Conservation (phyloP, 1,139 yeast genomes). For the Lodderomyces elongisporus region DNA sequence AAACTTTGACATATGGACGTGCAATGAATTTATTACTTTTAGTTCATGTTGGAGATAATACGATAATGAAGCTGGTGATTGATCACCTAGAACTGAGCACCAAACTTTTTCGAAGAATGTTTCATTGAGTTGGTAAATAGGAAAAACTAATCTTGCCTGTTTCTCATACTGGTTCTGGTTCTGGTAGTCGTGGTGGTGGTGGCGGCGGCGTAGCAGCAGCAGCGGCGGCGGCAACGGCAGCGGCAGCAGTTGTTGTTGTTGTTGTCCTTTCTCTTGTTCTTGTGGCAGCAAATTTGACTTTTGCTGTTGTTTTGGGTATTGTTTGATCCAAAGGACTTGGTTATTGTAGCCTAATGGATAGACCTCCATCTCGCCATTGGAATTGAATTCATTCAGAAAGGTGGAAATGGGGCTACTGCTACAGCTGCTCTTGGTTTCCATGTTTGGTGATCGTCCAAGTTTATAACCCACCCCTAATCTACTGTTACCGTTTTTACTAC, state of each 20-base stretch:
- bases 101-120: slow-evolving; percentile 37
- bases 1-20: slow-evolving; percentile 35
- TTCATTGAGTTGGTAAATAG: slow-evolving; percentile 15
- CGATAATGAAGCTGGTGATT: slow-evolving; percentile 42
- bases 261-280: too few relatives aligned
- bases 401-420: background rate
- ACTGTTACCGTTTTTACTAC: too few relatives aligned
- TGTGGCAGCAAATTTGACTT: slow-evolving; percentile 5
- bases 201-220: too few relatives aligned
- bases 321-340: slow-evolving; percentile 4
- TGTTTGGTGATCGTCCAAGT: too few relatives aligned
- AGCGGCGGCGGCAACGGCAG: too few relatives aligned
- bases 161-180: background rate
- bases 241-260: too few relatives aligned
- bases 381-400: slow-evolving; percentile 24
- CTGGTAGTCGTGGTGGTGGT: too few relatives aligned
- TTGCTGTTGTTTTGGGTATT: slow-evolving; percentile 11
- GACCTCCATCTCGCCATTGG: background rate
- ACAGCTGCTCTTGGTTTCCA: background rate
- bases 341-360: background rate
- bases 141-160: slow-evolving; percentile 35
- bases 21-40: slow-evolving; percentile 17
- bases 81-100: slow-evolving; percentile 62
- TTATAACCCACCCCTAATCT: too few relatives aligned
- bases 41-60: slow-evolving; percentile 20